These are phyloP conservation scores for Psilocybe mexicana DNA, from an alignment of 1,284 basidiomycete species.

Conservation along the genomic window DNA sequence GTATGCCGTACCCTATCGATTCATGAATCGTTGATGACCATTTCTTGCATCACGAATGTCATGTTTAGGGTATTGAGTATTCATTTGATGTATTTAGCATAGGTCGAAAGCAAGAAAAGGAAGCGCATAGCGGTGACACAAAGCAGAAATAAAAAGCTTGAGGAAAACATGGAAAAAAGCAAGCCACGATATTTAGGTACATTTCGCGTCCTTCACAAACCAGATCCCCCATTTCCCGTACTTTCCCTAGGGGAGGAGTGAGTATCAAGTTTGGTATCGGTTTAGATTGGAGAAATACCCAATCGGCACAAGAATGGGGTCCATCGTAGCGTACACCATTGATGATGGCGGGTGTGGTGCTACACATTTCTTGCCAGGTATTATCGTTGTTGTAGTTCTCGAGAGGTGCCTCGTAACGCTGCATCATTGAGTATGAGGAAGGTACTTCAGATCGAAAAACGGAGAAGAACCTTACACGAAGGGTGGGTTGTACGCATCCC, in stretches of 20 bases:
- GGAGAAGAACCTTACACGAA: slow-evolving; percentile 2
- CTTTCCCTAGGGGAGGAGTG: background rate
- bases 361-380: slow-evolving; percentile 20
- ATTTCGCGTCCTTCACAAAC: background rate
- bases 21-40: too few relatives aligned
- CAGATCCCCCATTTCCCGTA: slow-evolving; percentile 11
- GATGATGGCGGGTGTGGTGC: slow-evolving; percentile 11
- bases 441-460: too few relatives aligned
- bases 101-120: too few relatives aligned
- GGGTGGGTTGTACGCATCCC: slow-evolving; percentile 18
- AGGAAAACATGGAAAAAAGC: too few relatives aligned
- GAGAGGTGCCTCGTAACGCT: slow-evolving; percentile 20
- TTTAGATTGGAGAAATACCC: slow-evolving; percentile 4
- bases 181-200: too few relatives aligned
- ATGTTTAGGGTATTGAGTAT: too few relatives aligned
- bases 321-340: slow-evolving; percentile 11
- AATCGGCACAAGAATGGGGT: slow-evolving; percentile 10
- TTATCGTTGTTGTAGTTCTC: slow-evolving; percentile 13
- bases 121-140: too few relatives aligned
- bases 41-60: too few relatives aligned
- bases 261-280: background rate
- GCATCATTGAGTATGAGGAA: background rate
- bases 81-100: too few relatives aligned
- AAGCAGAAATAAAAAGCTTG: too few relatives aligned
- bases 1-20: too few relatives aligned